Evolutionary conservation across 1,139 yeast species (phyloP), one percentile per base, ranked within the genome.

Genomic region (Magnusiomyces suaveolens): DNA sequence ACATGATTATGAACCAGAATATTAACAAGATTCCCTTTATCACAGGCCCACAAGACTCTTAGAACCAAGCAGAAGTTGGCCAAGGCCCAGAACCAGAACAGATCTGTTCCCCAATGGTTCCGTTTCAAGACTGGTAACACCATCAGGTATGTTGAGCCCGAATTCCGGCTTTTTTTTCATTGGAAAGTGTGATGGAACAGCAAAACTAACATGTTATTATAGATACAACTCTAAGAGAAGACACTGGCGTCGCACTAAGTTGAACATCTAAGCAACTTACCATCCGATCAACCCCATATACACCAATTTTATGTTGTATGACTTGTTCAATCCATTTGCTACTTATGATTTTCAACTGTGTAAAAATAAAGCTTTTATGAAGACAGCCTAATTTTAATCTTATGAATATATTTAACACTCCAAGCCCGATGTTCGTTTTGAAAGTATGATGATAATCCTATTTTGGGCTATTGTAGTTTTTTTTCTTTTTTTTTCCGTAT

Each of bases 191-290:
- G n/a, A n/a, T n/a, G n/a, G n/a, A 2, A 14, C 16, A 23, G n/a
- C n/a, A 12, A 43, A 43, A n/a, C 20, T 21, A 24, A 6, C 24
- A 1, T 26, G n/a, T 16, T 46, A 39, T 33, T 21, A 23, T 53
- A 68, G 75, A 83, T 92, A 90, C 90, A 92, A 92, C 81, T 95
- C 96, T 75, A 92, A 92, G 90, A 89, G 97, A 87, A 87, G 98
- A 84, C 96, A 94, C 95, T 94, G 99, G 99, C 92, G 97, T 87
- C 88, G 98, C 86, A 92, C 97, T 73, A 94, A 92, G 95, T 84
- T 94, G 81, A 83, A 84, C 85, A 78, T 92, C 84, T 92, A 88
- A 87, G 80, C 60, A 47, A 49, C 48, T 52, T 41, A 41, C 44
- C 16, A 6, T 25, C 23, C 25, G 25, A 41, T 41, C 44, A 20